Percentiles rank a stretch among this genome's conserved stretches.
Evolutionary conservation across 768 basidiomycete species (phyloP).

Genomic region (Hypholoma sublateritium): DNA sequence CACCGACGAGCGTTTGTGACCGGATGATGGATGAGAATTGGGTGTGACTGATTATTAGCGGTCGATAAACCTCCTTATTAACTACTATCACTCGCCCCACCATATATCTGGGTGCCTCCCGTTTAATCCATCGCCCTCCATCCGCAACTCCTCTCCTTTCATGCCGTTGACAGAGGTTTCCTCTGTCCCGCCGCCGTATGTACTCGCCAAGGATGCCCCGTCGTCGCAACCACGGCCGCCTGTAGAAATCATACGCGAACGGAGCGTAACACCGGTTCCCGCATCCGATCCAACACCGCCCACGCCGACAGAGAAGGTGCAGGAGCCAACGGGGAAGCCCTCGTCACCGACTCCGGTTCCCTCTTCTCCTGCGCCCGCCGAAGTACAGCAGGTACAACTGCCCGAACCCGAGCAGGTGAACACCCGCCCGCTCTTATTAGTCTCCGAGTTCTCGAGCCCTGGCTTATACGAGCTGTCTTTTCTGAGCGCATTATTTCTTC

Average conservation of each 20-base stretch:
- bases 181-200: constrained; percentile 12
- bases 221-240: constrained; percentile 8
- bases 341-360: background rate
- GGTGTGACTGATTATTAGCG: constrained; percentile 24
- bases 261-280: constrained; percentile 6
- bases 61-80: constrained; percentile 18
- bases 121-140: constrained; percentile 4
- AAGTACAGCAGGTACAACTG: background rate
- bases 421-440: background rate
- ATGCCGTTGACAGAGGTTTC: constrained; percentile 23
- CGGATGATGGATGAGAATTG: constrained; percentile 15
- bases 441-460: no score
- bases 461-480: background rate
- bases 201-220: constrained; percentile 14
- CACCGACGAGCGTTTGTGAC: constrained; percentile 7
- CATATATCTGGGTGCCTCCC: constrained; percentile 1
- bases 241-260: constrained; percentile 7
- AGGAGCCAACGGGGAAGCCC: background rate
- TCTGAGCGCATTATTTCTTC: background rate
- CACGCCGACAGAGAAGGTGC: background rate
- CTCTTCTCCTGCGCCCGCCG: background rate
- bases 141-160: background rate
- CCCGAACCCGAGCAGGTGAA: constrained; percentile 4
- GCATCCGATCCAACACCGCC: background rate
- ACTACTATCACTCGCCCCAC: constrained; percentile 1